Conservation (phyloP, 1,284 basidiomycete species). For the Trichosporon sp. region DNA sequence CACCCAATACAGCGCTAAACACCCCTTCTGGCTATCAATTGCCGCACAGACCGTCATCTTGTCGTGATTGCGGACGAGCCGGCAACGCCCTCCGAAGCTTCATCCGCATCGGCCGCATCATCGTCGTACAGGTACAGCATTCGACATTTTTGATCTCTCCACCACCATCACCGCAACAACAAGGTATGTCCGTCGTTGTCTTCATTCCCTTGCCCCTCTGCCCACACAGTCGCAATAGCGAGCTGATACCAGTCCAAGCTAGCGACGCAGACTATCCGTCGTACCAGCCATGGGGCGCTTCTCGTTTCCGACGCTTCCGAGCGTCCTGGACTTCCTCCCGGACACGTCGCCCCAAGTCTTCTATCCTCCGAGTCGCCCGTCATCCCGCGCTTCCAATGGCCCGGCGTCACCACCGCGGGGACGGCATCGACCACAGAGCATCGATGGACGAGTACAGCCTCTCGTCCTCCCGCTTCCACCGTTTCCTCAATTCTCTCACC, state of each 20-base stretch:
- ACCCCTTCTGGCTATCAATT: neutral
- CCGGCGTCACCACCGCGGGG: neutral
- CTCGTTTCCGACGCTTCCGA: conserved; percentile 2
- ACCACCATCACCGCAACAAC: neutral
- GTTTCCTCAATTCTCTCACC: neutral
- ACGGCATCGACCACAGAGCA: neutral
- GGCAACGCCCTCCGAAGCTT: neutral
- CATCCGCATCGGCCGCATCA: neutral
- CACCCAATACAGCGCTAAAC: neutral
- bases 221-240: neutral
- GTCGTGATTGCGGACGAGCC: neutral
- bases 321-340: neutral
- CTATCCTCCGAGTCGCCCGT: neutral
- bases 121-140: too few species aligned
- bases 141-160: neutral
- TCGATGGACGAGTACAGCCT: neutral
- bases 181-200: neutral
- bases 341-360: conserved; percentile 1
- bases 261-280: neutral
- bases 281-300: neutral
- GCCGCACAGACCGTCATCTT: neutral
- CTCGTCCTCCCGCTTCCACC: neutral
- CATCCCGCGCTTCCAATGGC: neutral
- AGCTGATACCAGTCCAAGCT: neutral
- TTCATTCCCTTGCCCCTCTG: too few species aligned